These are phyloP conservation scores for Lepidopterella palustris DNA, from an alignment of 495 filamentous ascomycete species.

Conservation along the genomic window DNA sequence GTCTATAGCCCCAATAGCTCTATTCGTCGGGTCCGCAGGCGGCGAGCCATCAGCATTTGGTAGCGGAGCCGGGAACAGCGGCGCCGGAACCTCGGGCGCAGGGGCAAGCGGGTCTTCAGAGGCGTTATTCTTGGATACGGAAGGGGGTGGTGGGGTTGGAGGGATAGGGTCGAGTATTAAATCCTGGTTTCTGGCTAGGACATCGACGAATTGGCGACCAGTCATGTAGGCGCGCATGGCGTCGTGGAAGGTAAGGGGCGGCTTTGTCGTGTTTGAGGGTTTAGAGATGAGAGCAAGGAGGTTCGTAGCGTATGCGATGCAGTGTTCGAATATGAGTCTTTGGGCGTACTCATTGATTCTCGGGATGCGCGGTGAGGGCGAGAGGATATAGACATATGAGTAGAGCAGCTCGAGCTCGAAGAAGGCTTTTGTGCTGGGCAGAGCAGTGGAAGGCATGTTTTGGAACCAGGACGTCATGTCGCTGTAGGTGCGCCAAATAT, in stretches of 20 bases:
- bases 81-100: conserved; percentile 2
- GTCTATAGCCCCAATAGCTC: conserved; percentile 33
- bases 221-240: conserved; percentile 65
- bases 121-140: not conserved
- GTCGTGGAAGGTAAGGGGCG: conserved; percentile 66
- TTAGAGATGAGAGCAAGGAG: conserved; percentile 49
- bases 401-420: conserved; percentile 80
- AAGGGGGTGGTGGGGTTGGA: conserved; percentile 20
- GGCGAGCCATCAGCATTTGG: conserved; percentile 5
- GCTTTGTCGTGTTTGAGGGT: conserved; percentile 35
- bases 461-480: conserved; percentile 27
- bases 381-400: conserved; percentile 75
- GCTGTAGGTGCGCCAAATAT: conserved; percentile 34
- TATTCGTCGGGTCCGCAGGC: conserved; percentile 10
- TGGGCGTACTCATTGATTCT: conserved; percentile 59
- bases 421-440: conserved; percentile 33
- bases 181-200: conserved; percentile 52
- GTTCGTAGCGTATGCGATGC: conserved; percentile 61
- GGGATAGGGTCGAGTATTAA: conserved; percentile 31
- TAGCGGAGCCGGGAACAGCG: conserved; percentile 17
- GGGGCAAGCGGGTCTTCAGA: conserved; percentile 25
- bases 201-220: conserved; percentile 61
- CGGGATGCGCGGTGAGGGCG: conserved; percentile 55
- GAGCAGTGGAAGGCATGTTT: conserved; percentile 14
- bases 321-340: conserved; percentile 73